These are phyloP conservation scores for Dactylonectria macrodidyma DNA, from an alignment of 2,329 filamentous ascomycete genomes.

Conservation along the genomic window DNA sequence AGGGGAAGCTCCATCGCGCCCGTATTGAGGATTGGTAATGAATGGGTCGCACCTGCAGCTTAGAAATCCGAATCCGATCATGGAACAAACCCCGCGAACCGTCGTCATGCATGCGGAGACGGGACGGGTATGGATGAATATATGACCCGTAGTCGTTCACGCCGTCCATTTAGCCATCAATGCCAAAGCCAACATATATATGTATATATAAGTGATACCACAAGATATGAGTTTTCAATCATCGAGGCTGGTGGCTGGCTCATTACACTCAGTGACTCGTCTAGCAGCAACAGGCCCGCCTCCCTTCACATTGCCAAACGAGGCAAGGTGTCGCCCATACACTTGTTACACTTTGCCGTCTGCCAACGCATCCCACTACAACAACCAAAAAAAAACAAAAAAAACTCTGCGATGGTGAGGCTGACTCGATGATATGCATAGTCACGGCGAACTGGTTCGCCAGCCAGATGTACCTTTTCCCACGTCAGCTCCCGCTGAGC, in stretches of 20 bases:
- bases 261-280: background rate
- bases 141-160: background rate
- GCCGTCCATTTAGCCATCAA: background rate
- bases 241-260: background rate
- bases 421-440: background rate
- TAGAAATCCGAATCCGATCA: background rate
- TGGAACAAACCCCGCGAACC: too few species aligned
- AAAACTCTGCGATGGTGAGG: slow-evolving; percentile 10
- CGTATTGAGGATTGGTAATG: background rate
- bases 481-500: slow-evolving; percentile 17
- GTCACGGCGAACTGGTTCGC: slow-evolving; percentile 25
- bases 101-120: too few species aligned
- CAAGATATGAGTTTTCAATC: slow-evolving; percentile 5
- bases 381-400: background rate
- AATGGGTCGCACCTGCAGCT: background rate
- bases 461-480: slow-evolving; percentile 7
- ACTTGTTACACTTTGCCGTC: background rate
- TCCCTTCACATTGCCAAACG: background rate
- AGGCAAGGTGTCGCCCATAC: background rate
- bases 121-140: too few species aligned
- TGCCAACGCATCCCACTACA: slow-evolving; percentile 10
- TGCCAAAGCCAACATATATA: background rate
- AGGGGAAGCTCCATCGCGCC: background rate
- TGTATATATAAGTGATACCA: background rate
- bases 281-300: background rate